phyloP scores from a whole-genome alignment of 495 filamentous ascomycete species.

The Penicillium cinerascens region DNA sequence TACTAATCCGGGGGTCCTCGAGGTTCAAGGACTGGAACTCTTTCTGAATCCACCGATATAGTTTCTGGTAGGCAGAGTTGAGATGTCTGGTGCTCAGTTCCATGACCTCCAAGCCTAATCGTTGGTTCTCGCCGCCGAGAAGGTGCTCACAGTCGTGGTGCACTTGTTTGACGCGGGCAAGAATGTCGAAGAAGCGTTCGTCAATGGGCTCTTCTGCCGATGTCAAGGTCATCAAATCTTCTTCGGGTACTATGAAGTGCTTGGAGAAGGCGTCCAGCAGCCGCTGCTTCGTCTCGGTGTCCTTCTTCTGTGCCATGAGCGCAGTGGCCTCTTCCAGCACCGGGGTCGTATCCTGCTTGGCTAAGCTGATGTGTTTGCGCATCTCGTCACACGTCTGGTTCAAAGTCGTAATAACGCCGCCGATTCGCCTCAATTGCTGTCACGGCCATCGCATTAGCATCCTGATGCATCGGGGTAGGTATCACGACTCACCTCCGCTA shows the following conservation, averaged over 20 bases:
- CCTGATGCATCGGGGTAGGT: background rate
- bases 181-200: slow-evolving; percentile 76
- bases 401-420: slow-evolving; percentile 68
- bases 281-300: slow-evolving; percentile 81
- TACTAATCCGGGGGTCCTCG: slow-evolving; percentile 89
- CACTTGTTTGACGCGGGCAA: slow-evolving; percentile 82
- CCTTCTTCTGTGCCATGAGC: slow-evolving; percentile 68
- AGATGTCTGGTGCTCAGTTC: slow-evolving; percentile 81
- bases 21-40: slow-evolving; percentile 92
- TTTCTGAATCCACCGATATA: slow-evolving; percentile 90
- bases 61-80: slow-evolving; percentile 90
- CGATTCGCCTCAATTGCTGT: slow-evolving; percentile 85
- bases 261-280: slow-evolving; percentile 77
- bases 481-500: slow-evolving; percentile 69
- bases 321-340: slow-evolving; percentile 74
- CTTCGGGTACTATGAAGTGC: slow-evolving; percentile 80
- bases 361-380: slow-evolving; percentile 68
- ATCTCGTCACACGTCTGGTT: slow-evolving; percentile 82
- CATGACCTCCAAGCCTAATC: slow-evolving; percentile 82
- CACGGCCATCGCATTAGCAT: slow-evolving; percentile 5
- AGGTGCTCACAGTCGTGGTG: slow-evolving; percentile 84
- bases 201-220: slow-evolving; percentile 76
- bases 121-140: slow-evolving; percentile 85
- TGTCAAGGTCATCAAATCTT: slow-evolving; percentile 69
- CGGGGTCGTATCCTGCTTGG: slow-evolving; percentile 70